Evolutionary conservation across 352 stramenopile genomes (phyloP).

Genomic region (Phytophthora uliginosa): DNA sequence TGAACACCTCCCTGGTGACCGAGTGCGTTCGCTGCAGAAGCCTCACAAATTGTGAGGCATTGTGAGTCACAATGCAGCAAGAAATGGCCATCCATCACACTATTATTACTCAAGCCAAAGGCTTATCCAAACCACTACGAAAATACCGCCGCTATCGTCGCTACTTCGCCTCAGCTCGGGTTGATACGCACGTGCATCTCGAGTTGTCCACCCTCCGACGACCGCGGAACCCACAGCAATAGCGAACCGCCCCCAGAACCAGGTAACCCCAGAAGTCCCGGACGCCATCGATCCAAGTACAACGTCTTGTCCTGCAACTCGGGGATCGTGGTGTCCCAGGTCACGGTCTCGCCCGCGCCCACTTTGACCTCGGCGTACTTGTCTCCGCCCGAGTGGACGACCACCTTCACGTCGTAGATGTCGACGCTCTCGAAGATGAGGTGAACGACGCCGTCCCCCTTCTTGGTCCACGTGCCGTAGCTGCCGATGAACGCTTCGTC

Average conservation of each 20-base stretch:
- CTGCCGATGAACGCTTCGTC: slow-evolving; percentile 38
- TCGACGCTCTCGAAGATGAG: slow-evolving; percentile 32
- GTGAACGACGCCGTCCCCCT: slow-evolving; percentile 33
- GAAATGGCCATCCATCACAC: neutral
- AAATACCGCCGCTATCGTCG: neutral
- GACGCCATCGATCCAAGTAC: slow-evolving; percentile 29
- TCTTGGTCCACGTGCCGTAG: slow-evolving; percentile 32
- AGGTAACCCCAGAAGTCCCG: slow-evolving; percentile 4
- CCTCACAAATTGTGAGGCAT: too few species aligned
- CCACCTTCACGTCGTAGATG: slow-evolving; percentile 23
- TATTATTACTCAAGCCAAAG: neutral
- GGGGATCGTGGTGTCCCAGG: slow-evolving; percentile 15
- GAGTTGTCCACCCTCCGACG: slow-evolving; percentile 18
- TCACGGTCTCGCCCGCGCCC: slow-evolving; percentile 5
- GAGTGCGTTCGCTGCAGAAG: neutral
- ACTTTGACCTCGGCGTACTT: slow-evolving; percentile 19
- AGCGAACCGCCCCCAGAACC: slow-evolving; percentile 25
- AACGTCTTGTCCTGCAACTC: slow-evolving; percentile 25
- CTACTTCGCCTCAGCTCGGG: slow-evolving; percentile 10
- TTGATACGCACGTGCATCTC: slow-evolving; percentile 24
- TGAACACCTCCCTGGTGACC: neutral
- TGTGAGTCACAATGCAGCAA: too few species aligned
- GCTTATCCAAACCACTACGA: neutral
- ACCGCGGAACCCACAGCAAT: slow-evolving; percentile 15
- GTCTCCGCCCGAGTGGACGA: slow-evolving; percentile 21